Base-by-base conservation (phyloP, 495 filamentous ascomycete species). In the Aspergillus leporis region DNA sequence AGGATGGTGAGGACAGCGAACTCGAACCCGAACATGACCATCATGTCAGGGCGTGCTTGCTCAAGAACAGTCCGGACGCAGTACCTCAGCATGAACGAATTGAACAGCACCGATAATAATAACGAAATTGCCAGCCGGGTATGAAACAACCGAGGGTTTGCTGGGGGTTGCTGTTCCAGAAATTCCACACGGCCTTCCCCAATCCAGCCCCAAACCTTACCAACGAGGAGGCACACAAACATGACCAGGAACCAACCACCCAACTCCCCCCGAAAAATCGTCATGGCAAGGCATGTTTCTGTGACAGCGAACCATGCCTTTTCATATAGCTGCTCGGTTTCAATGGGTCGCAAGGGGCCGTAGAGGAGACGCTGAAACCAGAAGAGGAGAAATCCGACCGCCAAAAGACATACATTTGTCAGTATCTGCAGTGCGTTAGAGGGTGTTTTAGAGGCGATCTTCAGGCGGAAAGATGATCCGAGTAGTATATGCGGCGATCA, bases 21-120 rank as follows among this genome's bases (percentile, higher is more conserved):
- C 70, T 98, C 94, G 65, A 98, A 98, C 18, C 92, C 87, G 67
- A 98, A 98, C 92, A 98, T 98, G 56, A 98, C 91, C 95, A 98
- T 98, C 91, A 98, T 97, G 54, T 94, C 92, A 0, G 94, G 92
- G 19, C 90, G 85, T 0, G 94, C 90, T 60, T 92, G 85, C 46
- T 88, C 83, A 19, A 97, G 85, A 25, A 98, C 92, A 2, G 89
- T 90, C 10, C 85, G 80, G 64, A 96, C 76, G 59, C 88, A 88
- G 67, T 97, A 97, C 23, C 75, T 78, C 58, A 97, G 79, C 75
- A 98, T 84, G 62, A 81, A 87, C 23, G 83, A 67, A 71, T 95
- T 86, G 74, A 93, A 96, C 16, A 83, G 51, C 41, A 94, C 78
- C 47, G 92, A 90, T 34, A 96, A 69, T 0, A 90, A 64, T 32